Conservation (phyloP, 1,284 basidiomycete genomes). For the Cryptococcus hybrid region DNA sequence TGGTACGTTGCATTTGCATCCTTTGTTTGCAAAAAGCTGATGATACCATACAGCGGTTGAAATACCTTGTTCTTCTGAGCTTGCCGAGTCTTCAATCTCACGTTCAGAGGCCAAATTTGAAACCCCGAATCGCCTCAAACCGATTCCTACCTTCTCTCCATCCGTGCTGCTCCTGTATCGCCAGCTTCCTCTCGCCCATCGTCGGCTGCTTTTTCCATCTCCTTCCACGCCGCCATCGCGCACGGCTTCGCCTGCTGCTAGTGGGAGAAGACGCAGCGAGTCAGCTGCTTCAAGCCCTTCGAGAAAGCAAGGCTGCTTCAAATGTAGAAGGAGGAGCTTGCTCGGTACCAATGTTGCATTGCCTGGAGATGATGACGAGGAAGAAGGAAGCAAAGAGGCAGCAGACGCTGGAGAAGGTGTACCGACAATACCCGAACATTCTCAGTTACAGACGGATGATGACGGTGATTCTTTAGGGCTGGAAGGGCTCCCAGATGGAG, state of each 20-base stretch:
- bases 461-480: background rate
- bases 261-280: background rate
- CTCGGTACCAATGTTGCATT: background rate
- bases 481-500: too few relatives aligned
- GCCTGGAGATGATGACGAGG: background rate
- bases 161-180: slow-evolving; percentile 40
- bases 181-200: slow-evolving; percentile 34
- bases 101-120: too few relatives aligned
- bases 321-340: background rate
- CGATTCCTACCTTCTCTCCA: slow-evolving; percentile 12
- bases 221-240: slow-evolving; percentile 2
- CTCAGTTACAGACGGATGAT: background rate
- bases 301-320: background rate
- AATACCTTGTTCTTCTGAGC: too few relatives aligned
- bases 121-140: background rate
- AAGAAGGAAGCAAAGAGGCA: background rate
- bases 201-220: slow-evolving; percentile 23
- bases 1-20: too few relatives aligned
- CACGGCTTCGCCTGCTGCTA: slow-evolving; percentile 2
- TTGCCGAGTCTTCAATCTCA: too few relatives aligned
- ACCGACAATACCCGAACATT: background rate
- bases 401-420: background rate
- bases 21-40: background rate
- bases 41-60: background rate
- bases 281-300: background rate